Conservation (phyloP, 352 stramenopile species). For the Phytophthora quininea region DNA sequence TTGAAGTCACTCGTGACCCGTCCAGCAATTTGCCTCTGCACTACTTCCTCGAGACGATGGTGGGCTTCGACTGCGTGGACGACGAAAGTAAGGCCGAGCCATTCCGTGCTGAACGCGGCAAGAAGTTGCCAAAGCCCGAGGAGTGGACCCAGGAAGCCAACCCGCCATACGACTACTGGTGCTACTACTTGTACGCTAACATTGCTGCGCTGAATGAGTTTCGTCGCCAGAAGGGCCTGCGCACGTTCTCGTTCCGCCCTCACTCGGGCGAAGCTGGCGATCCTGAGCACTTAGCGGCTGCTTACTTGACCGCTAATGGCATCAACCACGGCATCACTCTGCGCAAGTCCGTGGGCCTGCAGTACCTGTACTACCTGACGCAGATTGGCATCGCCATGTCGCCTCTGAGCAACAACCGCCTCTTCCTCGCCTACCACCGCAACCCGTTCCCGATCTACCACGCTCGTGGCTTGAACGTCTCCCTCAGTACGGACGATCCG, state of each 20-base stretch:
- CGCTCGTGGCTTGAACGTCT: slow-evolving; percentile 97
- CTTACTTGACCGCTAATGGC: slow-evolving; percentile 89
- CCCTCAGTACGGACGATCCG: slow-evolving; percentile 98
- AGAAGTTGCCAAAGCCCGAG: slow-evolving; percentile 74
- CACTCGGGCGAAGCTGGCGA: slow-evolving; percentile 98
- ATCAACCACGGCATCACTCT: slow-evolving; percentile 99
- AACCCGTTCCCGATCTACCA: slow-evolving; percentile 97
- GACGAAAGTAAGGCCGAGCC: slow-evolving; percentile 96
- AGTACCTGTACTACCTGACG: slow-evolving; percentile 99
- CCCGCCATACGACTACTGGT: slow-evolving; percentile 95
- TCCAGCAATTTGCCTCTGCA: slow-evolving; percentile 91
- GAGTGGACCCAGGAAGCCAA: slow-evolving; percentile 92
- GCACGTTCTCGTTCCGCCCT: slow-evolving; percentile 97
- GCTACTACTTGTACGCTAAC: slow-evolving; percentile 98
- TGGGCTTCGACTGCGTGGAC: slow-evolving; percentile 99
- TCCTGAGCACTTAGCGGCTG: slow-evolving; percentile 94
- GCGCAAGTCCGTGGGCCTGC: slow-evolving; percentile 94
- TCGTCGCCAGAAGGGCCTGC: slow-evolving; percentile 83
- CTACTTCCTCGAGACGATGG: slow-evolving; percentile 94
- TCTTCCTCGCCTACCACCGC: slow-evolving; percentile 95
- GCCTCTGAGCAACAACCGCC: slow-evolving; percentile 94
- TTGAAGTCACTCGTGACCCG: slow-evolving; percentile 97
- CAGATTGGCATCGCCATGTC: slow-evolving; percentile 96
- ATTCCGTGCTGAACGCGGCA: slow-evolving; percentile 79
- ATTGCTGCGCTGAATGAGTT: slow-evolving; percentile 96